Conservation (phyloP, 2,329 filamentous ascomycete genomes). For the Gliomastix tumulicola region DNA sequence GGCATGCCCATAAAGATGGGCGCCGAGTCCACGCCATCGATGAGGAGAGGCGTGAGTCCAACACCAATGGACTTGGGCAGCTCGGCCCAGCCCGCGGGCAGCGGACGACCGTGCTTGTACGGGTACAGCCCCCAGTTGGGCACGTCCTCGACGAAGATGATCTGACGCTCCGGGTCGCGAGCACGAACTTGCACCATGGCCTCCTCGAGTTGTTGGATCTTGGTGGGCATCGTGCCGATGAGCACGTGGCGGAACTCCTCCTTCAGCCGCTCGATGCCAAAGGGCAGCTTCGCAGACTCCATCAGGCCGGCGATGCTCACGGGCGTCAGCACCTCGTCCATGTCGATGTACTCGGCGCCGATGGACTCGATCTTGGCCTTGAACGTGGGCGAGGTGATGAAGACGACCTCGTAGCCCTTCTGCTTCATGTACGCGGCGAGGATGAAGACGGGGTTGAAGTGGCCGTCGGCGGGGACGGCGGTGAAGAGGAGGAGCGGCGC, state of each 20-base stretch:
- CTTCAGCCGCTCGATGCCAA: background rate
- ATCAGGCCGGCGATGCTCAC: background rate
- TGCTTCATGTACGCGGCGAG: background rate
- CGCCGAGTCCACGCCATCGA: constrained; percentile 20
- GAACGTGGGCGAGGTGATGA: background rate
- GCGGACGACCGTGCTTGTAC: constrained; percentile 12
- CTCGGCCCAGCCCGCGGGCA: constrained; percentile 14
- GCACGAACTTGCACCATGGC: constrained; percentile 13
- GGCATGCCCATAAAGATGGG: constrained; percentile 20
- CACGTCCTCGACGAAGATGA: constrained; percentile 23
- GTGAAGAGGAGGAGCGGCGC: background rate
- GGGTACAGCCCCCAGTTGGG: constrained; percentile 19
- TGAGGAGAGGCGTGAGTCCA: constrained; percentile 17
- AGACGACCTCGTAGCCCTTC: background rate
- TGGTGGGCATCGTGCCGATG: background rate
- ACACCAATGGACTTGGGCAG: constrained; percentile 20
- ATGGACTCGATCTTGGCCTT: background rate
- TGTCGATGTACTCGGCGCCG: background rate
- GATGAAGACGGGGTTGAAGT: background rate
- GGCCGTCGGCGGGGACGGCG: background rate
- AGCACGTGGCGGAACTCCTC: background rate
- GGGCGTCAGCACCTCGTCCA: too few species aligned
- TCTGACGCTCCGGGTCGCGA: constrained; percentile 16
- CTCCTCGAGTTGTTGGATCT: background rate
- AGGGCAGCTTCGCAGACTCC: background rate